Percentiles rank a stretch among this genome's conserved stretches.
phyloP scores from a whole-genome alignment of 2,329 filamentous ascomycete species.

The Fusarium sp. region DNA sequence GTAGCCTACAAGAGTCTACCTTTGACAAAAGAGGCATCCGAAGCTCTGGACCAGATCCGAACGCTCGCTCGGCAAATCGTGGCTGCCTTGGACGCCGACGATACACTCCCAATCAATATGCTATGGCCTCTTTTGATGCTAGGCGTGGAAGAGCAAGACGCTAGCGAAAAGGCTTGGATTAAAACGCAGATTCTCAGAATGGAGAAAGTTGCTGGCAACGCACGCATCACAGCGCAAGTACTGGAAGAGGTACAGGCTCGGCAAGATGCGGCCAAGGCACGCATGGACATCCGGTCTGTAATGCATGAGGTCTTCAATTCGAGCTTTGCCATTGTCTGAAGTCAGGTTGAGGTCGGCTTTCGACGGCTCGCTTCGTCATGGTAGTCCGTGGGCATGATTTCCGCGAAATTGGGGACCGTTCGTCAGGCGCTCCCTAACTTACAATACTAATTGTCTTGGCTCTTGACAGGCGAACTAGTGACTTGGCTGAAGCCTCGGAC shows the following conservation, averaged over 20 bases:
- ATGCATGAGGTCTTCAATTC: conserved; percentile 63
- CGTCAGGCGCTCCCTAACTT: not conserved
- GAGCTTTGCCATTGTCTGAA: conserved; percentile 62
- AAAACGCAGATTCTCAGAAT: conserved; percentile 60
- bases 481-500: conserved; percentile 1
- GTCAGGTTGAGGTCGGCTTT: not conserved
- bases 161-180: conserved; percentile 62
- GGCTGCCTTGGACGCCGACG: conserved; percentile 53
- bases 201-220: conserved; percentile 58
- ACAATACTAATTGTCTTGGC: not conserved
- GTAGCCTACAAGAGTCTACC: conserved; percentile 67
- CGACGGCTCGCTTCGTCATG: not conserved
- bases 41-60: conserved; percentile 62
- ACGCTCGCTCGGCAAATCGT: conserved; percentile 58
- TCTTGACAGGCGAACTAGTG: conserved; percentile 1
- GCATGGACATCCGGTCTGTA: conserved; percentile 58
- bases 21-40: conserved; percentile 60
- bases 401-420: not conserved
- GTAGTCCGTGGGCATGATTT: not conserved
- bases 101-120: conserved; percentile 65
- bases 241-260: conserved; percentile 58
- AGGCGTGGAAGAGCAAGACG: conserved; percentile 64
- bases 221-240: conserved; percentile 58
- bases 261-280: conserved; percentile 54
- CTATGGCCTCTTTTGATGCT: conserved; percentile 68